A percentile compares a stretch with the other conserved stretches of the same genome.
Conservation (phyloP, 805 yeast species). For the Cyberlindnera amylophila region DNA sequence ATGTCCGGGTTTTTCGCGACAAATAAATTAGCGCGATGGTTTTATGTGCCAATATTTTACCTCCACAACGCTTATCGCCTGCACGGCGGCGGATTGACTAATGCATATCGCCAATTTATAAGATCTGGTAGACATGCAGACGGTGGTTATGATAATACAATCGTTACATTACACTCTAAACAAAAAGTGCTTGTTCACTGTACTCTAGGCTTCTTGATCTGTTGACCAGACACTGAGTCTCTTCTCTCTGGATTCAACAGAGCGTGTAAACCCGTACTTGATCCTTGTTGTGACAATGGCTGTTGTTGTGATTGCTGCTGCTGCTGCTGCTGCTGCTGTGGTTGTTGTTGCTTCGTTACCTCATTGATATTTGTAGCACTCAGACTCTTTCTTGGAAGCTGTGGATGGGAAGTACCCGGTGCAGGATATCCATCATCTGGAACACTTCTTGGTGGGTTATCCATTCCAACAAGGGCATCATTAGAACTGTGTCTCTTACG, state of each 20-base stretch:
- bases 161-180: not conserved
- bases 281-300: not conserved
- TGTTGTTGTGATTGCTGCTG: not conserved
- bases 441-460: conserved; percentile 25
- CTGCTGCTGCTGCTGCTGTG: not conserved
- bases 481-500: conserved; percentile 26
- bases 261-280: conserved; percentile 25
- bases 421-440: conserved; percentile 12
- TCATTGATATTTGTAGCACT: conserved; percentile 16
- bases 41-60: no score
- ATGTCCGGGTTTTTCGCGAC: no score
- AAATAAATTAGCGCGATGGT: no score
- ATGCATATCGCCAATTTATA: no score
- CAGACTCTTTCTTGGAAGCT: conserved; percentile 15
- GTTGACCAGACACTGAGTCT: conserved; percentile 13
- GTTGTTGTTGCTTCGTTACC: not conserved
- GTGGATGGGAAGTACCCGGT: conserved; percentile 1
- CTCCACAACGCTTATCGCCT: no score
- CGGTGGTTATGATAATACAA: no score
- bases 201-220: conserved; percentile 14
- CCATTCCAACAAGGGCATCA: conserved; percentile 15
- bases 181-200: not conserved
- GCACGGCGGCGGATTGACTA: no score
- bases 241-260: conserved; percentile 26
- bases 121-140: no score